These are phyloP conservation scores for Colletotrichum ledebouriae DNA, from an alignment of 2,329 filamentous ascomycete genomes.

Conservation along the genomic window DNA sequence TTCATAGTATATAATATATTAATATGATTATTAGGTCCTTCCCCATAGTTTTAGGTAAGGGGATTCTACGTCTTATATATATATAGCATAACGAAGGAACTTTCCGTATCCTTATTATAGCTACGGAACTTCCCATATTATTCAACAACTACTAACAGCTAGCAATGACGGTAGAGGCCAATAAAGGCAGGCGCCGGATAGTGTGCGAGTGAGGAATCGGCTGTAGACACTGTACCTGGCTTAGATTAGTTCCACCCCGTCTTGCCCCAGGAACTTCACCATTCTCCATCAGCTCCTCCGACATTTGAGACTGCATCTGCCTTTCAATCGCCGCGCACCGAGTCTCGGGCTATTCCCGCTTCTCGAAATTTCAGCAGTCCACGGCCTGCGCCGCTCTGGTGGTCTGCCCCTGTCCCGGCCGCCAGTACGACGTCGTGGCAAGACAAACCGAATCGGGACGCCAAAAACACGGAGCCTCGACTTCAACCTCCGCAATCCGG, in stretches of 20 bases:
- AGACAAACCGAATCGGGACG: slow-evolving; percentile 39
- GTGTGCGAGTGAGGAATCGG: no score
- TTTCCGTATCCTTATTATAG: no score
- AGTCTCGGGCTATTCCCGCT: slow-evolving; percentile 13
- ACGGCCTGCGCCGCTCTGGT: neutral
- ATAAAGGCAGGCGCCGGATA: no score
- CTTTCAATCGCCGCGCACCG: neutral
- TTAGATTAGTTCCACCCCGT: neutral
- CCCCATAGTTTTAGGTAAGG: no score
- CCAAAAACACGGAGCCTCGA: slow-evolving; percentile 41
- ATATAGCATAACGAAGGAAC: no score
- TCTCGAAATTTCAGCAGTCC: neutral
- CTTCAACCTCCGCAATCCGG: slow-evolving; percentile 32
- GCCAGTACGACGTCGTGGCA: slow-evolving; percentile 31
- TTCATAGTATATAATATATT: no score
- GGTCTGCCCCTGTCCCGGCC: neutral
- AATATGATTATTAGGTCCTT: no score
- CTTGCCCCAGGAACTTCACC: neutral
- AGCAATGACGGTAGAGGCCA: no score
- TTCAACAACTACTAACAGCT: no score
- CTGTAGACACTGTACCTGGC: neutral
- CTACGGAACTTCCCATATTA: no score
- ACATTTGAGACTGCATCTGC: slow-evolving; percentile 2
- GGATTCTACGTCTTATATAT: no score
- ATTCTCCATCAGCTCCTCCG: neutral